Base-by-base conservation (phyloP, 306 rosid genomes). In the Quercus mongolica region DNA sequence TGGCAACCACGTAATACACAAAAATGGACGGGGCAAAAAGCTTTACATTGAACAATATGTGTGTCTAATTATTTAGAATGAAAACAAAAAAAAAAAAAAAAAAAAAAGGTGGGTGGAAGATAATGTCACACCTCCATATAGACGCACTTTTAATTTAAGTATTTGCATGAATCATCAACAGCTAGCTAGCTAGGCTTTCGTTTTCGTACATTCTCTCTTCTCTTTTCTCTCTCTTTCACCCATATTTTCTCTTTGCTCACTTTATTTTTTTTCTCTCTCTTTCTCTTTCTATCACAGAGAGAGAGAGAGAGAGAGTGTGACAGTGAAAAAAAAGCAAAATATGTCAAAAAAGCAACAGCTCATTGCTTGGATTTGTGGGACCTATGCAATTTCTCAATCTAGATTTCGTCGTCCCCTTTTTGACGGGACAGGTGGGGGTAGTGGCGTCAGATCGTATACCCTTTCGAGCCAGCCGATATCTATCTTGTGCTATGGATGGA, bases 311-410 rank as follows among this genome's bases (percentile, higher is more conserved):
- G 69, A 2, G 44, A 5, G 54, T 49, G 78, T 13, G 75, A 46
- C 28, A 21, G 81, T 17, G 69, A 2, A 19, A 25, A 64, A 77
- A 77, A 83, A 72, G 83, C 19, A 73, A 74, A 56, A 78, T 85
- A 84, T 77, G 94, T 82, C 76, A 58, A 75, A 81, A 91, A 82
- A 90, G 91, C 79, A 86, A 91, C 90, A 86, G 89, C 81, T 87
- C 85, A 88, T 79, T 59, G 67, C 80, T 56, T 88, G 88, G 97
- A 94, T 94, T 91, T 89, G 89, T 2, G 94, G 98, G 93, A 0
- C 93, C 98, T 90, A 15, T 69, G 3, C 44, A 88, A 88, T 87
- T 89, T 58, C 64, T 58, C 78, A 26, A 82, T 65, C 62, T 87
- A 70, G 90, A 86, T 88, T 90, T 88, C 86, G 33, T 87, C 86